These are phyloP conservation scores for Sclerotinia nivalis DNA, from an alignment of 2,329 filamentous ascomycete species.

Conservation along the genomic window DNA sequence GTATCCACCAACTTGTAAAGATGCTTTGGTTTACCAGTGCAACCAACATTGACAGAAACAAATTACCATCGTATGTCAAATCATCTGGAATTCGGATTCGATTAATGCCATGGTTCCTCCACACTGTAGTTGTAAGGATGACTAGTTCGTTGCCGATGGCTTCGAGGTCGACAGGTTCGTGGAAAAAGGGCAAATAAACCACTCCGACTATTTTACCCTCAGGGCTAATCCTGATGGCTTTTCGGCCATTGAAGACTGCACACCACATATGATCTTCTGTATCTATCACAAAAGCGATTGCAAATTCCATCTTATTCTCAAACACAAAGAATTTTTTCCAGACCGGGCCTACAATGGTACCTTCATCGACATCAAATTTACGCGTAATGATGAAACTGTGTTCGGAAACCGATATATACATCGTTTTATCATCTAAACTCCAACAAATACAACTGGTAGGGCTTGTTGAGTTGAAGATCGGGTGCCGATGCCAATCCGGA, in stretches of 20 bases:
- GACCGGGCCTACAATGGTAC: background rate
- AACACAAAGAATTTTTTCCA: background rate
- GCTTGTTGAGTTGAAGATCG: too few relatives aligned
- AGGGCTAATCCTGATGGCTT: background rate
- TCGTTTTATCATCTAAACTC: background rate
- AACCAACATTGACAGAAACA: background rate
- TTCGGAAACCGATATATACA: background rate
- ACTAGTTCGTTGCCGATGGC: background rate
- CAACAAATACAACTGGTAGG: background rate
- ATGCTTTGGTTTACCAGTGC: background rate
- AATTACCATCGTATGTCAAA: background rate
- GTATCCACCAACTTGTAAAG: background rate
- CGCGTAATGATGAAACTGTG: background rate
- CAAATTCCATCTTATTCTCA: background rate
- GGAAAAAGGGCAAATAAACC: background rate
- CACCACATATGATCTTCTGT: background rate
- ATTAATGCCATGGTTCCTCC: too few relatives aligned
- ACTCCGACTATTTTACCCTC: background rate
- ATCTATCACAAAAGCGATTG: background rate
- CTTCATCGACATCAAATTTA: background rate
- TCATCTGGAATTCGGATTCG: too few relatives aligned
- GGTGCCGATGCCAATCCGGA: too few relatives aligned
- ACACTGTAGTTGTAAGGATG: conserved; percentile 1
- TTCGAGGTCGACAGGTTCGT: background rate
- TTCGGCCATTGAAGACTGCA: background rate